Base-by-base conservation (phyloP, 139 green algal species). In the Closterium sp. region DNA sequence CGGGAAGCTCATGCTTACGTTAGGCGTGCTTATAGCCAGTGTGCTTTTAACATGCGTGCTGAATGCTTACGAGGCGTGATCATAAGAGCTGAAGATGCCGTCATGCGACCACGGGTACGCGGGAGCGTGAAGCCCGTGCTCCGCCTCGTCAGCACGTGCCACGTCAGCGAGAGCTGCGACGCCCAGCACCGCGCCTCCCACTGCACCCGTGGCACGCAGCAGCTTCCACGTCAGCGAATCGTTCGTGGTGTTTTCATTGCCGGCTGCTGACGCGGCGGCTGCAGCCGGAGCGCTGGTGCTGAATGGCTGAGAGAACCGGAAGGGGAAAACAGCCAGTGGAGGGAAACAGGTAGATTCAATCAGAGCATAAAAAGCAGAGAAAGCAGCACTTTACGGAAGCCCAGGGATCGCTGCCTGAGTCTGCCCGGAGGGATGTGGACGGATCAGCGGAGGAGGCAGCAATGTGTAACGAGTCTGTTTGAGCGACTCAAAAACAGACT, bases 1-100 rank as follows among this genome's bases (percentile, higher is more conserved):
- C 43, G 33, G 98, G 95, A 88, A 99, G 95, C 0, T 98, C 98
- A 85, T 99, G 97, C 90, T 98, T n/a, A n/a, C n/a, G n/a, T n/a
- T n/a, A n/a, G n/a, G n/a, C n/a, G 38, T 16, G 38, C 38, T 66
- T 66, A 66, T 66, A 66, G 38, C 6, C 3, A 12, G 38, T 66
- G n/a, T 85, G 81, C 28, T 85, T 9, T 1, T 85, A 85, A 16
- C 3, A 86, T 9, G 7, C 28, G 30, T 12, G 30, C 83, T 86
- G 55, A 76, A 16, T 76, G 34, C 90, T 91, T n/a, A 94, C 91
- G 88, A 89, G 25, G 95, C 96, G 91, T 99, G 97, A 94, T 99
- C 98, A 91, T 98, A 99, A 1, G 96, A 96, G 86, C 96, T 96
- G 92, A 99, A 97, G 33, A 97, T 94, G 87, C 98, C 98, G 31